These are phyloP conservation scores for Saccharomycodes ludwigii DNA, from an alignment of 805 yeast genomes.

Conservation along the genomic window DNA sequence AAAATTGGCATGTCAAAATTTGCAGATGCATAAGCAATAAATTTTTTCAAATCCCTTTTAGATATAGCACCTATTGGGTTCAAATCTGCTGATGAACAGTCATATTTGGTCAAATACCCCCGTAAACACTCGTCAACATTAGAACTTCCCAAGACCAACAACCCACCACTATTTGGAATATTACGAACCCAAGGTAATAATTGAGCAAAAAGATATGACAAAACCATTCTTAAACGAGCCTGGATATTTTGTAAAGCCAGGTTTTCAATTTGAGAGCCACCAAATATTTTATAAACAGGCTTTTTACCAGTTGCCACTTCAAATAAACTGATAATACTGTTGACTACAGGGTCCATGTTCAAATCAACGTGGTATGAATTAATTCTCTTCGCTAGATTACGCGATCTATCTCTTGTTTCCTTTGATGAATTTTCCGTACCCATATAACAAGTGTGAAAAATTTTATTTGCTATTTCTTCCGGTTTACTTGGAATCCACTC, in stretches of 20 bases:
- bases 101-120: conserved; percentile 93
- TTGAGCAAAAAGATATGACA: conserved; percentile 88
- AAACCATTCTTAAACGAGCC: conserved; percentile 90
- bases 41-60: conserved; percentile 78
- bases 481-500: conserved; percentile 62
- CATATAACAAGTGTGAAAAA: conserved; percentile 90
- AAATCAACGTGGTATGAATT: conserved; percentile 87
- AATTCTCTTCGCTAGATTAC: conserved; percentile 55
- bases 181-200: conserved; percentile 90
- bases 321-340: conserved; percentile 62
- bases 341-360: conserved; percentile 80
- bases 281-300: conserved; percentile 85
- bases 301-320: conserved; percentile 81
- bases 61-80: conserved; percentile 99
- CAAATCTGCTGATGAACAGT: conserved; percentile 93
- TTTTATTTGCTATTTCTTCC: conserved; percentile 56
- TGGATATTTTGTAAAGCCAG: conserved; percentile 93
- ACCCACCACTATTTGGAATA: conserved; percentile 45
- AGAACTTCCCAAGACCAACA: conserved; percentile 88
- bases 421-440: conserved; percentile 87
- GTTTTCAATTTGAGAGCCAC: conserved; percentile 86
- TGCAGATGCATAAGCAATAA: conserved; percentile 66
- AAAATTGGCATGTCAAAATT: conserved; percentile 68
- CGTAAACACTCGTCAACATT: conserved; percentile 94
- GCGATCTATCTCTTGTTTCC: conserved; percentile 79